Percentiles rank a stretch among this genome's conserved stretches.
phyloP scores from a whole-genome alignment of 139 green algal species.

The Asterochloris sp. region DNA sequence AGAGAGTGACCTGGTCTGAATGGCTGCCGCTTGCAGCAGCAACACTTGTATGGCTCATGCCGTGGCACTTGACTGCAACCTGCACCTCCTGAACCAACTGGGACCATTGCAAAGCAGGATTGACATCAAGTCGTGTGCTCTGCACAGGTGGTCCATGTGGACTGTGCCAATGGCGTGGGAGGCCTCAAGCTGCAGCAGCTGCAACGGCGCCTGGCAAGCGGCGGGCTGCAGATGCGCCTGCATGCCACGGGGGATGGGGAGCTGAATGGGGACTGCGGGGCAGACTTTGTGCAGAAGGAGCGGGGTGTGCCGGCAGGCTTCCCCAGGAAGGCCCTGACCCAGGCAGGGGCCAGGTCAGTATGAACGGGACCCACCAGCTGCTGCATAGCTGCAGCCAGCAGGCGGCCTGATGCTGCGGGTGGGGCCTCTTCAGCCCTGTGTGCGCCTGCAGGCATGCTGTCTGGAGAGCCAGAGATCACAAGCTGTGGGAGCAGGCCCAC shows the following conservation, averaged over 20 bases:
- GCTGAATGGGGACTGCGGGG: conserved; percentile 86
- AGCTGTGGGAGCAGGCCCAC: background rate
- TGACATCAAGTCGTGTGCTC: background rate
- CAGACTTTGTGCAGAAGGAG: conserved; percentile 96
- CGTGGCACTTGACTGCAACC: too few species aligned
- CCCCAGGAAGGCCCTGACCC: background rate
- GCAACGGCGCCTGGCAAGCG: conserved; percentile 30
- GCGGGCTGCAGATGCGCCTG: conserved; percentile 50
- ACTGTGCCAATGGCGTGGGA: conserved; percentile 95
- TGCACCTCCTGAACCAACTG: background rate
- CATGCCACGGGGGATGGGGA: conserved; percentile 30
- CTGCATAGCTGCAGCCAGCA: too few species aligned
- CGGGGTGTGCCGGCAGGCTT: conserved; percentile 48
- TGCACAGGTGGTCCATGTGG: conserved; percentile 63
- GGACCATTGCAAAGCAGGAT: background rate
- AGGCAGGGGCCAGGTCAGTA: too few species aligned
- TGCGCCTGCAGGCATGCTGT: too few species aligned
- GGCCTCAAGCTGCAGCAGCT: conserved; percentile 59
- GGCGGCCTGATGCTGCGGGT: too few species aligned
- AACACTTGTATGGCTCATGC: too few species aligned
- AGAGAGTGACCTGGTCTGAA: too few species aligned
- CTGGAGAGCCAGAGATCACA: too few species aligned
- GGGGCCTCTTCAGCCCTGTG: too few species aligned
- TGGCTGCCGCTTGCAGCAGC: too few species aligned
- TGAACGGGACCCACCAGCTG: too few species aligned